Conservation (phyloP, 129 eudicot species). For the Scalesia atractyloides region DNA sequence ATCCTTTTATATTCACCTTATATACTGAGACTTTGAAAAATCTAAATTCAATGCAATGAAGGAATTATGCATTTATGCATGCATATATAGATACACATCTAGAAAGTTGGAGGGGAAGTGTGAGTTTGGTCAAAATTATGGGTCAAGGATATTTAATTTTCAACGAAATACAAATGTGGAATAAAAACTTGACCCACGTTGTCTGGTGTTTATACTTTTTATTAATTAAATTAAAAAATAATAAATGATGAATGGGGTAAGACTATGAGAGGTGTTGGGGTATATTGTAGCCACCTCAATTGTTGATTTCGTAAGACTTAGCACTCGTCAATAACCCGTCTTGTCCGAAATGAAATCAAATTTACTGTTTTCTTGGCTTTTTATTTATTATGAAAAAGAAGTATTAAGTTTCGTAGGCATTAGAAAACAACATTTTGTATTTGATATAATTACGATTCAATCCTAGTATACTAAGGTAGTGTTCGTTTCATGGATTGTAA, state of each 20-base stretch:
- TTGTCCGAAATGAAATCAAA: slow-evolving; percentile 8
- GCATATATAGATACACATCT: slow-evolving; percentile 7
- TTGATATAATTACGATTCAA: no score
- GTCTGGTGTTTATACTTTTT: background rate
- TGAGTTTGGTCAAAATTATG: slow-evolving; percentile 14
- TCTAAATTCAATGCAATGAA: slow-evolving; percentile 19
- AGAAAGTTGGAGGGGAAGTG: slow-evolving; percentile 5
- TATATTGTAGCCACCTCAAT: slow-evolving; percentile 31
- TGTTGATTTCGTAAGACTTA: slow-evolving; percentile 24
- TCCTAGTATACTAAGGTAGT: no score
- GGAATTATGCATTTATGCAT: background rate
- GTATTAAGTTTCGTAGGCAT: background rate
- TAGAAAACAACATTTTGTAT: background rate
- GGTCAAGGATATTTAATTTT: slow-evolving; percentile 19
- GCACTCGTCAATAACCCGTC: background rate
- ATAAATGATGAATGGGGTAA: background rate
- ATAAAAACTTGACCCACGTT: slow-evolving; percentile 33
- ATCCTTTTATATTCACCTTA: slow-evolving; percentile 2
- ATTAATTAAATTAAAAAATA: slow-evolving; percentile 9
- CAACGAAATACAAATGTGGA: slow-evolving; percentile 37
- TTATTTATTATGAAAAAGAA: background rate
- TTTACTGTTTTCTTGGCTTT: background rate
- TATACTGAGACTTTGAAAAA: background rate
- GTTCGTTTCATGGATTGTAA: no score
- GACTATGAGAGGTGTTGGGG: slow-evolving; percentile 20